Percentiles rank a stretch among this genome's conserved stretches.
phyloP scores from a whole-genome alignment of 257 asterid species.

The Capsicum rhomboideum region DNA sequence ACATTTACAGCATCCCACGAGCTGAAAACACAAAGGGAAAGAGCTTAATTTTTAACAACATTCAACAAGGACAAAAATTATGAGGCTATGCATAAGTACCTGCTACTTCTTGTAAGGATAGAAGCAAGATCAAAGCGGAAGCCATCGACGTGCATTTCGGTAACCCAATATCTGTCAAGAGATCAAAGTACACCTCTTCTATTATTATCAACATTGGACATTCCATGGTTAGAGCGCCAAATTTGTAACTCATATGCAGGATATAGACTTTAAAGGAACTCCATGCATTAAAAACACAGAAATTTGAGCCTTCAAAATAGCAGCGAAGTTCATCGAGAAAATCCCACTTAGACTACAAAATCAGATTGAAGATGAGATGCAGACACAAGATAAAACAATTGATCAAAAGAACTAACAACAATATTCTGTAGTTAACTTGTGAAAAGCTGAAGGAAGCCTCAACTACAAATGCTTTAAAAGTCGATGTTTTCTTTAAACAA shows the following conservation, averaged over 20 bases:
- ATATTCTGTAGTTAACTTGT: background rate
- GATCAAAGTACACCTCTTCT: conserved; percentile 11
- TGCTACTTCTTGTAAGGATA: conserved; percentile 93
- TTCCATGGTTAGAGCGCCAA: background rate
- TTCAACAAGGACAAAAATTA: background rate
- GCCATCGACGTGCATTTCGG: conserved; percentile 95
- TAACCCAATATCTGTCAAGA: conserved; percentile 85
- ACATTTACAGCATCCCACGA: conserved; percentile 82
- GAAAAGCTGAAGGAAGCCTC: background rate
- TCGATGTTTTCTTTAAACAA: background rate
- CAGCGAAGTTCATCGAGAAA: background rate
- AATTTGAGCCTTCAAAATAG: background rate
- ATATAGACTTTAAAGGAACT: background rate
- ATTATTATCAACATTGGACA: background rate
- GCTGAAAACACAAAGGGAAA: conserved; percentile 29
- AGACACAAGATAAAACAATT: background rate
- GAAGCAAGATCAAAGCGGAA: conserved; percentile 99
- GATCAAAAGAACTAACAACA: background rate
- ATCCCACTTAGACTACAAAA: background rate
- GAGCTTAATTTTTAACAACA: background rate
- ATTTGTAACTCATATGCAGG: background rate
- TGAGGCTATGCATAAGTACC: conserved; percentile 33
- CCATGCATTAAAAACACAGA: background rate
- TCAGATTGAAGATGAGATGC: background rate
- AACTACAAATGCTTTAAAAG: background rate